phyloP scores from a whole-genome alignment of 768 basidiomycete species.

The Tylopilus rubrobrunneus region DNA sequence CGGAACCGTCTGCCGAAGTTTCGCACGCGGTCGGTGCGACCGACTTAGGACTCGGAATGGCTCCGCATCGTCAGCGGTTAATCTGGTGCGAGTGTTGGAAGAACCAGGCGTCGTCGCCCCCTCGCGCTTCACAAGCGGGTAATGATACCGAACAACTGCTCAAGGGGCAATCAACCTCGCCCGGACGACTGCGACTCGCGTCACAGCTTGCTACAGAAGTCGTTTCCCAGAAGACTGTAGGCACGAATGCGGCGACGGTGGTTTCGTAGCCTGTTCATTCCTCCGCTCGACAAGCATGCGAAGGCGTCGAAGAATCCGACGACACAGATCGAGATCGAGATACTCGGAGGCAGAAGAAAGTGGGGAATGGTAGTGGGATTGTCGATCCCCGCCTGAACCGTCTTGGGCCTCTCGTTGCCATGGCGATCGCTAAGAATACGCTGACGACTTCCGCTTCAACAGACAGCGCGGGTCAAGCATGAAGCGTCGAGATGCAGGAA shows the following conservation, averaged over 20 bases:
- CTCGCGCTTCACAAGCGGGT: neutral
- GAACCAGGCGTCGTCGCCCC: neutral
- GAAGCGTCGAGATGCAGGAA: neutral
- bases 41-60: neutral
- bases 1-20: neutral
- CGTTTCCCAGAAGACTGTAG: neutral
- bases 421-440: neutral
- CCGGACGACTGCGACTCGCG: neutral
- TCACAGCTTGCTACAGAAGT: neutral
- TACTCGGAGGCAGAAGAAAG: conserved; percentile 5
- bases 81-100: neutral
- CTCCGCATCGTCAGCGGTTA: neutral
- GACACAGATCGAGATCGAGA: conserved; percentile 8
- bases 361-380: neutral
- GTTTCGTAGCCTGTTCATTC: neutral
- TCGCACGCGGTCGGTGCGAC: neutral
- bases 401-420: neutral
- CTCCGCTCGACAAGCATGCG: conserved; percentile 2
- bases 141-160: neutral
- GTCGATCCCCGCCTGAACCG: neutral
- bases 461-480: neutral
- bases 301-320: neutral
- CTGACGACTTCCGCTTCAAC: neutral
- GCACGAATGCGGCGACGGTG: neutral
- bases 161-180: neutral